These are phyloP conservation scores for Phoma sp. DNA, from an alignment of 2,329 filamentous ascomycete genomes.

Conservation along the genomic window DNA sequence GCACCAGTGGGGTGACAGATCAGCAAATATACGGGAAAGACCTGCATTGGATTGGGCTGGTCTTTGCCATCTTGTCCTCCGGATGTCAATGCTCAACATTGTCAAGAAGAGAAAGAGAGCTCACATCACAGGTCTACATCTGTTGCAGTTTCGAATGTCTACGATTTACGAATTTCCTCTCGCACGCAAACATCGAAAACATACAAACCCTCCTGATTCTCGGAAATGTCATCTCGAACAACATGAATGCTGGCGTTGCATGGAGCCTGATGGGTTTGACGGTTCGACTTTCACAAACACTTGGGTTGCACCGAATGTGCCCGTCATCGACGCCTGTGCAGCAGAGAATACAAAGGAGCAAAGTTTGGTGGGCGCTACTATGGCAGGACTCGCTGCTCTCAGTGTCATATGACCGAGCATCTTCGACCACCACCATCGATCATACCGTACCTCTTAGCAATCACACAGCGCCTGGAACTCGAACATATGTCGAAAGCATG, in stretches of 20 bases:
- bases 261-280: conserved; percentile 68
- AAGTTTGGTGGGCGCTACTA: conserved; percentile 65
- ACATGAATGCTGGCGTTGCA: conserved; percentile 70
- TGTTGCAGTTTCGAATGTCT: conserved; percentile 72
- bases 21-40: conserved; percentile 65
- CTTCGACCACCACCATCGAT: conserved; percentile 63
- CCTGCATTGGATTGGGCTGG: conserved; percentile 65
- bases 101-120: conserved; percentile 65
- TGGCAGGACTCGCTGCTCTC: conserved; percentile 72
- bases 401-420: conserved; percentile 68
- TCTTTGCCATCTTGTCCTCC: conserved; percentile 69
- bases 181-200: conserved; percentile 66
- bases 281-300: conserved; percentile 65
- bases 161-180: conserved; percentile 69
- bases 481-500: conserved; percentile 66
- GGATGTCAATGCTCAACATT: conserved; percentile 67
- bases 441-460: conserved; percentile 49
- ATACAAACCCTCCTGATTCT: conserved; percentile 69
- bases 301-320: conserved; percentile 67
- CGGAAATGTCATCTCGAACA: conserved; percentile 68
- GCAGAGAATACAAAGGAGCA: conserved; percentile 48
- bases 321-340: conserved; percentile 61
- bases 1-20: conserved; percentile 56
- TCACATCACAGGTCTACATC: conserved; percentile 70
- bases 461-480: conserved; percentile 56